A percentile compares a stretch with the other conserved stretches of the same genome.
These are phyloP conservation scores for Monosporascus sp. DNA, from an alignment of 2,329 filamentous ascomycete genomes.

Conservation along the genomic window DNA sequence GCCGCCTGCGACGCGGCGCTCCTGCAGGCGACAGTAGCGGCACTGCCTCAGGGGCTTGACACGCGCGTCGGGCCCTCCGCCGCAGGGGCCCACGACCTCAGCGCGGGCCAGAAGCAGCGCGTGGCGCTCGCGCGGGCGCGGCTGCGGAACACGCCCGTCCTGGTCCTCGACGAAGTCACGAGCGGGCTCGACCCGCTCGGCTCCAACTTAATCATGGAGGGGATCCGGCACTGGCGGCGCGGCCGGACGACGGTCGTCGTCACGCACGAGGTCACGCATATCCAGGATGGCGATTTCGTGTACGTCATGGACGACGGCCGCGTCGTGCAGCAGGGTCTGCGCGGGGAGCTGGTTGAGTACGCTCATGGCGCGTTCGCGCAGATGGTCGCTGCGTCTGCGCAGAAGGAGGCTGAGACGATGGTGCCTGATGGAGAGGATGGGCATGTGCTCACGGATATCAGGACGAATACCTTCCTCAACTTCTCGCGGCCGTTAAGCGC, in stretches of 20 bases:
- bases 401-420: constrained; percentile 7
- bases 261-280: constrained; percentile 81
- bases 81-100: constrained; percentile 58
- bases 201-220: constrained; percentile 63
- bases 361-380: constrained; percentile 42
- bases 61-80: constrained; percentile 62
- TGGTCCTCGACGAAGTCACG: constrained; percentile 86
- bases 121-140: constrained; percentile 75
- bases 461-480: constrained; percentile 7
- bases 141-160: constrained; percentile 70
- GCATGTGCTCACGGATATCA: neutral
- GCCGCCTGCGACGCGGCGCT: constrained; percentile 62
- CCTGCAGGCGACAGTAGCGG: constrained; percentile 61
- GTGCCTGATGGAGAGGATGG: neutral
- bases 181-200: constrained; percentile 78
- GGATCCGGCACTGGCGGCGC: constrained; percentile 70
- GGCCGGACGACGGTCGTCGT: constrained; percentile 89
- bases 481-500: constrained; percentile 15
- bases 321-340: constrained; percentile 65
- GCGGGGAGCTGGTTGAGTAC: constrained; percentile 44
- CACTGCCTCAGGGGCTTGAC: constrained; percentile 65
- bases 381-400: constrained; percentile 25
- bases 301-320: constrained; percentile 70
- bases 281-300: constrained; percentile 67
- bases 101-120: constrained; percentile 80